Evolutionary conservation across 2,329 filamentous ascomycete species (phyloP).

Genomic region (Fusarium sp.): DNA sequence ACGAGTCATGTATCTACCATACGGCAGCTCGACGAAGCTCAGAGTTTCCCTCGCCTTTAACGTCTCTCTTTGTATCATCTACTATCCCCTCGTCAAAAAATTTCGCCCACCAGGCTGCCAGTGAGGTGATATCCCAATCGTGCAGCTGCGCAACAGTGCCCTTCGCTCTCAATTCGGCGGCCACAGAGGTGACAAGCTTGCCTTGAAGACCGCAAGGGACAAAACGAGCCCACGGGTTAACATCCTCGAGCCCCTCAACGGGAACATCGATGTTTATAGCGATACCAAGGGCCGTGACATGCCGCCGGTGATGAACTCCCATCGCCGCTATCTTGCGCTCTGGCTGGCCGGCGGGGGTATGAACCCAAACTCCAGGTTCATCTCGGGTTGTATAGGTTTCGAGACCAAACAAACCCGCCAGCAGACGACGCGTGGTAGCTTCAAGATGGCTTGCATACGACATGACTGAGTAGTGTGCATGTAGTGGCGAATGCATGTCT

Average conservation of each 20-base stretch:
- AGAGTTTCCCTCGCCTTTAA: conserved; percentile 28
- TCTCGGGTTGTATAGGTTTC: conserved; percentile 69
- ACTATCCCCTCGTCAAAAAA: conserved; percentile 50
- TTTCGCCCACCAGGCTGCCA: conserved; percentile 49
- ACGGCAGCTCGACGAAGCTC: conserved; percentile 15
- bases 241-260: conserved; percentile 49
- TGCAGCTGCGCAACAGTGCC: conserved; percentile 18
- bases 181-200: conserved; percentile 81
- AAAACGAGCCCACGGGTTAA: conserved; percentile 75
- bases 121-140: conserved; percentile 43
- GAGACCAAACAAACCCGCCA: conserved; percentile 68
- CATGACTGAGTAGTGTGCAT: conserved; percentile 73
- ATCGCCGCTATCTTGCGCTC: conserved; percentile 86
- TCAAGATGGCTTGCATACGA: conserved; percentile 85
- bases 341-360: conserved; percentile 40
- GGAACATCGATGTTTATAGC: conserved; percentile 81
- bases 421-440: conserved; percentile 75
- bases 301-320: conserved; percentile 88
- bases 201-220: conserved; percentile 90
- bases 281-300: conserved; percentile 86
- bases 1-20: background rate
- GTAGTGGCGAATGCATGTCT: conserved; percentile 73
- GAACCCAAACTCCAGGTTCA: conserved; percentile 88
- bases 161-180: conserved; percentile 56
- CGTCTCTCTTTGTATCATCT: conserved; percentile 41